These are phyloP conservation scores for Metarhizium sp. DNA, from an alignment of 2,329 filamentous ascomycete species.

Conservation along the genomic window DNA sequence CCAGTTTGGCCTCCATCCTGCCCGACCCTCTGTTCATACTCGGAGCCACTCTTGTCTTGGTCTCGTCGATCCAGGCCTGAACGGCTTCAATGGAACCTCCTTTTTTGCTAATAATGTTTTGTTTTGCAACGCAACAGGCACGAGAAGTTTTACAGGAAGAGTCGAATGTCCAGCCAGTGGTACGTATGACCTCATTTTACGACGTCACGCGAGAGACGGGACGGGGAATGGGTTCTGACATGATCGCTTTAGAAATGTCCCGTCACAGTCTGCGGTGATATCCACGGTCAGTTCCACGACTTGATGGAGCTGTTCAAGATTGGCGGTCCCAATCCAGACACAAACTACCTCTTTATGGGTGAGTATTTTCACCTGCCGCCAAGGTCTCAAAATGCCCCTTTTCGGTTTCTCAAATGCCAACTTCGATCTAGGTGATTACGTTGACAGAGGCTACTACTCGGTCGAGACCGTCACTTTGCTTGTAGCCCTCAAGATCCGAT, in stretches of 20 bases:
- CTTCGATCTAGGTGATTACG: constrained; percentile 69
- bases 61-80: background rate
- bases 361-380: constrained; percentile 20
- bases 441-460: constrained; percentile 97
- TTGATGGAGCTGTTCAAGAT: constrained; percentile 99
- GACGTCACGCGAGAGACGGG: background rate
- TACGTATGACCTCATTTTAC: constrained; percentile 37
- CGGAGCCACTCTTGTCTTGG: background rate
- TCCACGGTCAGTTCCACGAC: constrained; percentile 98
- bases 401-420: constrained; percentile 3
- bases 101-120: constrained; percentile 14
- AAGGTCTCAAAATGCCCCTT: background rate
- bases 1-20: background rate
- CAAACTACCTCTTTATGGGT: constrained; percentile 99
- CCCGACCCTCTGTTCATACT: background rate
- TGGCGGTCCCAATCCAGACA: constrained; percentile 93
- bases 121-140: constrained; percentile 45
- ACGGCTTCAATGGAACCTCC: background rate
- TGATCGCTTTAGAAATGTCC: constrained; percentile 69
- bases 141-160: constrained; percentile 95
- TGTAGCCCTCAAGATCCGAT: constrained; percentile 94
- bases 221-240: constrained; percentile 1
- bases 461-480: constrained; percentile 96
- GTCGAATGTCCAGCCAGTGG: constrained; percentile 97
- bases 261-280: constrained; percentile 97